Base-by-base conservation (phyloP, 2,329 filamentous ascomycete species). In the Clathrospora elynae region DNA sequence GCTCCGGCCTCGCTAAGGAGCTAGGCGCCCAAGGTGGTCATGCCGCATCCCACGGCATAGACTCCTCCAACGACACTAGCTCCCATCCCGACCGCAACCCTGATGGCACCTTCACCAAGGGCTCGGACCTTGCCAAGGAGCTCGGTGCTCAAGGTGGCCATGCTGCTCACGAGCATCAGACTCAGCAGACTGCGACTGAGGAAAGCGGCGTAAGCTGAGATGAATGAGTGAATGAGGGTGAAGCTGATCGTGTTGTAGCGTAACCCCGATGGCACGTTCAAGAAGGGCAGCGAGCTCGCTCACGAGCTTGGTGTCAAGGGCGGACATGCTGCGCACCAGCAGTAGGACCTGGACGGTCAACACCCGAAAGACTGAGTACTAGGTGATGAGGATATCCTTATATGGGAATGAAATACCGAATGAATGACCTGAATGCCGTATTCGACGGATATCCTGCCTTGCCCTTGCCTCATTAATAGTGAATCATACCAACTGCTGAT, bases 181-280 rank as follows among this genome's bases (percentile, higher is more conserved):
- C 30, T 41, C 19, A 42, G 53, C 29, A 55, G 17, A 18, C 41
- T 18, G 20, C 31, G 6, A 30, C 28, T 18, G 38, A 50, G 12
- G 43, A 55, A 11, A 49, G 50, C 25, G 60, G 62, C 18, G 62
- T 66, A 56, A 53, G 59, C 57, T 16, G 2, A 5, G 6, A 1
- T 29, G 54, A 66, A 41, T 52, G 62, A 3, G 64, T 66, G 13
- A 61, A 64, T 42, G 64, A 68, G 40, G 61, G 62, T 7, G 67
- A 64, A 2, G 45, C 58, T 26, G 58, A 62, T 42, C 66, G 63
- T 11, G 61, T 68, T 57, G 66, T 66, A 42, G 56, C 62, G 62
- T 24, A 77, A 78, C 19, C 78, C 72, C 57, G 64, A 69, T 36
- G 67, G 68, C 30, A 70, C 67, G 9, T 71, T 71, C 57, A 65